phyloP scores from a whole-genome alignment of 495 filamentous ascomycete genomes.

The Astrothelium subdiscretum region DNA sequence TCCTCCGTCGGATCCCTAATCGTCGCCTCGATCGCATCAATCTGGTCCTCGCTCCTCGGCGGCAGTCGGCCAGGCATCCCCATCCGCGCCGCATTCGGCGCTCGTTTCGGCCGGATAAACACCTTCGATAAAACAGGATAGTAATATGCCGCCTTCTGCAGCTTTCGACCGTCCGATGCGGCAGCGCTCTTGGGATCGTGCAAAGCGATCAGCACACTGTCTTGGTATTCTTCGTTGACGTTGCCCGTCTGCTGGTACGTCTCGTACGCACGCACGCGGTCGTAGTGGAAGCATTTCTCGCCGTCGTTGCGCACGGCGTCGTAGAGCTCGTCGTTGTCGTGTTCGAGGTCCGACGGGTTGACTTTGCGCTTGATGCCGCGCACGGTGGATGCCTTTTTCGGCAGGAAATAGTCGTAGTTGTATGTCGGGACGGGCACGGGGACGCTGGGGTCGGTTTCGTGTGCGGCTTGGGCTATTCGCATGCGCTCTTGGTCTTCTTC shows the following conservation, averaged over 20 bases:
- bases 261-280: conserved; percentile 73
- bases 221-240: conserved; percentile 39
- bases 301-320: conserved; percentile 31
- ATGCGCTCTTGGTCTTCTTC: conserved; percentile 31
- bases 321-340: conserved; percentile 57
- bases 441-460: conserved; percentile 50
- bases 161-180: conserved; percentile 23
- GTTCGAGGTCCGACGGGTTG: conserved; percentile 54
- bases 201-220: conserved; percentile 46
- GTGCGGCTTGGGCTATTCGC: conserved; percentile 42
- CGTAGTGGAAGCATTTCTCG: conserved; percentile 53
- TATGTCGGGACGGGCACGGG: conserved; percentile 50
- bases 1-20: conserved; percentile 43
- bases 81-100: conserved; percentile 38
- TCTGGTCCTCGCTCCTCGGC: conserved; percentile 25
- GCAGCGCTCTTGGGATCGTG: conserved; percentile 53
- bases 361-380: conserved; percentile 62
- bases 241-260: conserved; percentile 57
- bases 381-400: conserved; percentile 42
- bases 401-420: conserved; percentile 75
- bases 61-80: conserved; percentile 33
- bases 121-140: conserved; percentile 73
- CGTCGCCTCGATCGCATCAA: conserved; percentile 45
- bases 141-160: conserved; percentile 71
- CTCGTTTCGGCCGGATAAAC: conserved; percentile 46